Evolutionary conservation across 345 rosid species (phyloP).

Genomic region (Leavenworthia alabamica): DNA sequence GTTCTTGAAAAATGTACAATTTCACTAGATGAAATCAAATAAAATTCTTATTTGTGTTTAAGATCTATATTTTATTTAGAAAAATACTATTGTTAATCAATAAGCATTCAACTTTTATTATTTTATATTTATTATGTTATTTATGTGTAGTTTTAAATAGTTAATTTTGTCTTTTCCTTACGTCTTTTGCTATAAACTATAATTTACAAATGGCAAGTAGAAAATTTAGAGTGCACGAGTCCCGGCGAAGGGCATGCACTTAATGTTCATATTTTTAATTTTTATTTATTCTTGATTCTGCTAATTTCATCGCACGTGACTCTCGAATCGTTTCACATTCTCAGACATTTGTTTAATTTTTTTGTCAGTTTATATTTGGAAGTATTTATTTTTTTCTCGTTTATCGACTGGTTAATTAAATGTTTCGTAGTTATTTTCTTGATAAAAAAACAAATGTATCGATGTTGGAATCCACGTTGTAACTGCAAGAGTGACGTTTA

Average conservation of each 20-base stretch:
- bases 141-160: background rate
- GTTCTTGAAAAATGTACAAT: background rate
- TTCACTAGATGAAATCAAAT: background rate
- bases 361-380: slow-evolving; percentile 27
- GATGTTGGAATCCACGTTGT: slow-evolving; percentile 26
- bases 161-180: slow-evolving; percentile 2
- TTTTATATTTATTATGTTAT: background rate
- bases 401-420: background rate
- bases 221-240: slow-evolving; percentile 20
- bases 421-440: background rate
- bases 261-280: background rate
- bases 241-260: slow-evolving; percentile 30
- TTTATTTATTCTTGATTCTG: slow-evolving; percentile 14
- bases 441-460: slow-evolving; percentile 8
- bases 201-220: slow-evolving; percentile 12
- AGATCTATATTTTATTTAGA: background rate
- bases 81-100: background rate
- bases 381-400: slow-evolving; percentile 2
- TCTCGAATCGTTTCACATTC: slow-evolving; percentile 55
- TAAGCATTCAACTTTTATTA: background rate
- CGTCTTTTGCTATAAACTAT: slow-evolving; percentile 16
- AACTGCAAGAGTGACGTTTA: slow-evolving; percentile 28
- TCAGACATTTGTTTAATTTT: slow-evolving; percentile 30
- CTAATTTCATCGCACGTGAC: slow-evolving; percentile 40
- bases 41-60: background rate